Conservation (phyloP, 495 filamentous ascomycete genomes). For the Podospora sp. region DNA sequence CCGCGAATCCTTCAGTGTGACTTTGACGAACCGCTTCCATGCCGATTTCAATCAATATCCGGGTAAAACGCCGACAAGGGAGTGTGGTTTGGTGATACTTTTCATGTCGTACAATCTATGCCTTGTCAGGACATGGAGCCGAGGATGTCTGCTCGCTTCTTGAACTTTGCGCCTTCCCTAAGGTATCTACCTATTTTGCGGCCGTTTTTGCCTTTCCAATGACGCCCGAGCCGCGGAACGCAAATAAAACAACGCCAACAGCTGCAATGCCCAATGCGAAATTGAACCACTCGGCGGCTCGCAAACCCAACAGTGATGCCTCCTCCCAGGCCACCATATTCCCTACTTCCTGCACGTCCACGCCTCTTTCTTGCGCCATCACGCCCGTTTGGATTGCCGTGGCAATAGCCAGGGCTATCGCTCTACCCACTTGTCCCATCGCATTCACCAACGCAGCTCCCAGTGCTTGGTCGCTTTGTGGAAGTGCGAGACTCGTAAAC, state of each 20-base stretch:
- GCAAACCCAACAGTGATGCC: constrained; percentile 52
- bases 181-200: neutral
- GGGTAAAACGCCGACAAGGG: too few species aligned
- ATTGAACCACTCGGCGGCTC: constrained; percentile 59
- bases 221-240: constrained; percentile 49
- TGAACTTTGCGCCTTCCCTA: neutral
- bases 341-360: constrained; percentile 43
- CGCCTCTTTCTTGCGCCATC: constrained; percentile 45
- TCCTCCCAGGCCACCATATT: constrained; percentile 41
- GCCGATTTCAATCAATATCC: too few species aligned
- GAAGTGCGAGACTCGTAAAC: constrained; percentile 59
- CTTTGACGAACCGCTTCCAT: too few species aligned
- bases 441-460: constrained; percentile 64
- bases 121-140: neutral
- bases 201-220: constrained; percentile 42
- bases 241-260: constrained; percentile 40
- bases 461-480: constrained; percentile 61
- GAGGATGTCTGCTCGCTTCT: too few species aligned
- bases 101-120: neutral
- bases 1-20: neutral
- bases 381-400: constrained; percentile 61
- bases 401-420: constrained; percentile 59
- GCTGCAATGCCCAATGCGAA: constrained; percentile 44
- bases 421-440: constrained; percentile 58
- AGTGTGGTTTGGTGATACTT: too few species aligned